Base-by-base conservation (phyloP, 768 basidiomycete species). In the Cantharellus anzutake region DNA sequence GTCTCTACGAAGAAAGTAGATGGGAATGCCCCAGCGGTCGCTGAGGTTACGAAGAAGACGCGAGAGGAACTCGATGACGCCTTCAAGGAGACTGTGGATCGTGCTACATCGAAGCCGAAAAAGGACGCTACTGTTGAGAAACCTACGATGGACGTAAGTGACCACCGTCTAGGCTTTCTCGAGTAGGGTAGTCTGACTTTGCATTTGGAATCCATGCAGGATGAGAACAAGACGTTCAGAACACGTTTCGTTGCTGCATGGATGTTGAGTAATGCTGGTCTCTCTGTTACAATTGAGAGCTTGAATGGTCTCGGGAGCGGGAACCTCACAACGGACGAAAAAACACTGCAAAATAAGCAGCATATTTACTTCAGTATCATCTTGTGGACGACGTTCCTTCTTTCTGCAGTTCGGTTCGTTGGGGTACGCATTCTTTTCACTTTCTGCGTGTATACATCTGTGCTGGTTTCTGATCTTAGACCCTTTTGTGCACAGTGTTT, bases 161-260 rank as follows among this genome's bases (percentile, higher is more conserved):
- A 29, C 1, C 20, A 29, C 1, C n/a, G 0, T 20, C 20, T 40
- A 41, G 50, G 7, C 29, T 55, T 14, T 11, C 52, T 1, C 52
- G 52, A 7, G 7, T 5, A 37, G 1, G 11, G 7, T 37, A 41
- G 38, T 41, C 5, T 44, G 5, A 20, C 53, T 2, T 16, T 51
- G 20, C 20, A 20, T 48, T 48, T 48, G 11, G 14, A 14, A 11
- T 37, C 2, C 38, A 11, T 60, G 2, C 51, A 66, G 66, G 89
- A 93, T 67, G 75, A 83, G 70, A 92, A 92, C 74, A 85, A 82
- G 73, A 92, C 90, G 7, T 93, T 93, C 84, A 81, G 89, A 60
- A 92, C 90, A 2, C 83, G 89, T 56, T 75, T 92, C 34, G 87
- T 91, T 50, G 80, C 83, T 7, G 73, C 77, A 59, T 90, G 89